These are phyloP conservation scores for Yarrowia sp. DNA, from an alignment of 805 yeast genomes.

Conservation along the genomic window DNA sequence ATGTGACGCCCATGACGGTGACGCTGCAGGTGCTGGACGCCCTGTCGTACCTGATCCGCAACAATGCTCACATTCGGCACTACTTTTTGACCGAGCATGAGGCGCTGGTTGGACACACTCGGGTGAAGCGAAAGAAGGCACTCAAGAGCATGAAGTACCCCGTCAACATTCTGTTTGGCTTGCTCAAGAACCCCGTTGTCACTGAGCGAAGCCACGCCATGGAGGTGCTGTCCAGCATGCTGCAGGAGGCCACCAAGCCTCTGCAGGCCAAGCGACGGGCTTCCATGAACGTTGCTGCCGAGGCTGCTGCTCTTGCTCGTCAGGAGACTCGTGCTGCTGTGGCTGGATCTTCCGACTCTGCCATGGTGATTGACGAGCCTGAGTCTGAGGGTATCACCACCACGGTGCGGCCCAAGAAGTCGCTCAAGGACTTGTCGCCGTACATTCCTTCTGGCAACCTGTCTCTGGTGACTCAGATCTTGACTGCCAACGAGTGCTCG, in stretches of 20 bases:
- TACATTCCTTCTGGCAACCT: constrained; percentile 61
- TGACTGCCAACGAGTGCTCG: constrained; percentile 80
- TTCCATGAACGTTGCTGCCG: constrained; percentile 47
- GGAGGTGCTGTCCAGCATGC: constrained; percentile 70
- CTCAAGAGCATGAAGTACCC: constrained; percentile 52
- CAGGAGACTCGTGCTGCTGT: not conserved
- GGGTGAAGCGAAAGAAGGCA: constrained; percentile 40
- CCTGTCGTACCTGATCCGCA: constrained; percentile 64
- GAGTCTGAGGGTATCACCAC: not conserved
- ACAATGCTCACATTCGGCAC: constrained; percentile 63
- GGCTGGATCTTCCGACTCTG: not conserved
- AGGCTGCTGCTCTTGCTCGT: constrained; percentile 5
- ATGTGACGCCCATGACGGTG: constrained; percentile 57
- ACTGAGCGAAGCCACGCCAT: constrained; percentile 70
- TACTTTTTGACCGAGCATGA: constrained; percentile 81
- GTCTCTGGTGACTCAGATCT: constrained; percentile 59
- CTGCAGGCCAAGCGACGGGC: constrained; percentile 43
- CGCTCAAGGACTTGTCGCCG: constrained; percentile 45
- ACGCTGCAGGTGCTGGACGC: constrained; percentile 78
- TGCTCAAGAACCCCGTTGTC: constrained; percentile 63
- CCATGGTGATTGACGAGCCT: constrained; percentile 6
- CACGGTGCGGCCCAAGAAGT: constrained; percentile 1
- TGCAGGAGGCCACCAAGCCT: constrained; percentile 77
- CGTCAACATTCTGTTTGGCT: constrained; percentile 60
- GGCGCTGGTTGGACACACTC: constrained; percentile 39